Evolutionary conservation across 306 rosid genomes (phyloP).

Genomic region (Quercus engelmannii): DNA sequence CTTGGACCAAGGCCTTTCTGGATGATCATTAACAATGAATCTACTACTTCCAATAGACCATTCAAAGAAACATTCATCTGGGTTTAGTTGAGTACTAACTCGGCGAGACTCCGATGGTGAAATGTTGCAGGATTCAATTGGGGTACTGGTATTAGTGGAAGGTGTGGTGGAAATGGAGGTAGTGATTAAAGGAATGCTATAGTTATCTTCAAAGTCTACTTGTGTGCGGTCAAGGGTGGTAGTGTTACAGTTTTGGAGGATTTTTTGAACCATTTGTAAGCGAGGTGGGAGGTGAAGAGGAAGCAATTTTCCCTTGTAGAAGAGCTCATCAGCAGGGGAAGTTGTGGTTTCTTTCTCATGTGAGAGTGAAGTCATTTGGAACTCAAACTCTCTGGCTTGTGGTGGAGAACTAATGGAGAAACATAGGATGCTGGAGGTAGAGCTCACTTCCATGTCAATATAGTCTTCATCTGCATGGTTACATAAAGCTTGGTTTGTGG

Average conservation of each 20-base stretch:
- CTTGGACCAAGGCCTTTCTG: conserved; percentile 61
- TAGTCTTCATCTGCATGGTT: conserved; percentile 68
- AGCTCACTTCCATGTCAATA: conserved; percentile 79
- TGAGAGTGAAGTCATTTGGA: conserved; percentile 65
- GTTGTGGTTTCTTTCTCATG: conserved; percentile 41
- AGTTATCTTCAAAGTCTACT: conserved; percentile 32
- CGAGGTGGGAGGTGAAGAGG: conserved; percentile 98
- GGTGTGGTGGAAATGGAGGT: conserved; percentile 24
- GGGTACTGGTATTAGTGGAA: conserved; percentile 30
- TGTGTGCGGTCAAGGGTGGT: conserved; percentile 15
- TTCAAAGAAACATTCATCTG: conserved; percentile 49
- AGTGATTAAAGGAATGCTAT: conserved; percentile 27
- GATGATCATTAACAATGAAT: conserved; percentile 24
- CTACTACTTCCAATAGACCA: conserved; percentile 45
- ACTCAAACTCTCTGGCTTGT: conserved; percentile 76
- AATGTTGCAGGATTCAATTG: conserved; percentile 47
- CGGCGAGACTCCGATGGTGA: conserved; percentile 68
- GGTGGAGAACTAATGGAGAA: conserved; percentile 55
- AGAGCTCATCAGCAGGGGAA: conserved; percentile 91
- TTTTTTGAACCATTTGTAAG: conserved; percentile 73
- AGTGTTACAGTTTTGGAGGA: conserved; percentile 41
- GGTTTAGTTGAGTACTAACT: conserved; percentile 59
- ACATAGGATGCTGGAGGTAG: conserved; percentile 47
- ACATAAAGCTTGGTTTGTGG: conserved; percentile 41
- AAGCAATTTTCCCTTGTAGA: conserved; percentile 94